Conservation (phyloP, 2,329 filamentous ascomycete species). For the Cytospora paraplurivora region DNA sequence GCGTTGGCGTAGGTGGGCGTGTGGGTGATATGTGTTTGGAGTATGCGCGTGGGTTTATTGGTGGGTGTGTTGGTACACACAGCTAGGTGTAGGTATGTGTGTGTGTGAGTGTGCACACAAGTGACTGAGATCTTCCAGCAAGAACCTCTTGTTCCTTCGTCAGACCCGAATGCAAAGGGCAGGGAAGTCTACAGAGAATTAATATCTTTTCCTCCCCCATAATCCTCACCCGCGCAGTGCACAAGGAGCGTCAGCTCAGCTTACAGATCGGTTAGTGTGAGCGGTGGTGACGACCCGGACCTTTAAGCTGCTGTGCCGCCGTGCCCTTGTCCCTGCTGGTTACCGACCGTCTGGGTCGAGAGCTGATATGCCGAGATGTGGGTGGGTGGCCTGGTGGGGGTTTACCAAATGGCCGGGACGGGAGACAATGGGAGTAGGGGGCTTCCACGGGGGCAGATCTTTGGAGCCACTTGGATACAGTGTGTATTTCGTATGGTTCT, state of each 20-base stretch:
- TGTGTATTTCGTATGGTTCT: background rate
- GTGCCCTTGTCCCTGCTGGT: conserved; percentile 15
- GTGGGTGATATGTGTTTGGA: too few species aligned
- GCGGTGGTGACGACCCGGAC: background rate
- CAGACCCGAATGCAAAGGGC: background rate
- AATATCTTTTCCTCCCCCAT: background rate
- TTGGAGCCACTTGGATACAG: background rate
- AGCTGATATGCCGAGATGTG: conserved; percentile 23
- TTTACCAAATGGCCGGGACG: conserved; percentile 25
- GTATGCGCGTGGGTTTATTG: too few species aligned
- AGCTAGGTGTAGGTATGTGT: background rate
- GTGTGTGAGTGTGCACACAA: background rate
- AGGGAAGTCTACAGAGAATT: background rate
- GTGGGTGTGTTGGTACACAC: too few species aligned
- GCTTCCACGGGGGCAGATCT: conserved; percentile 12
- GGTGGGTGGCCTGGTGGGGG: conserved; percentile 23
- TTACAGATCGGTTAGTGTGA: conserved; percentile 6
- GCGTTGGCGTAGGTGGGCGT: too few species aligned
- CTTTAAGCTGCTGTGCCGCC: conserved; percentile 2
- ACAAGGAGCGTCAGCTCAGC: conserved; percentile 7
- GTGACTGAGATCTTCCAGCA: background rate
- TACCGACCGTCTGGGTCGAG: conserved; percentile 25
- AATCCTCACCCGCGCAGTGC: background rate
- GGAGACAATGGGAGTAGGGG: conserved; percentile 8
- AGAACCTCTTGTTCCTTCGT: background rate